Conservation (phyloP, 257 asterid species). For the Thymus mandschuricus region DNA sequence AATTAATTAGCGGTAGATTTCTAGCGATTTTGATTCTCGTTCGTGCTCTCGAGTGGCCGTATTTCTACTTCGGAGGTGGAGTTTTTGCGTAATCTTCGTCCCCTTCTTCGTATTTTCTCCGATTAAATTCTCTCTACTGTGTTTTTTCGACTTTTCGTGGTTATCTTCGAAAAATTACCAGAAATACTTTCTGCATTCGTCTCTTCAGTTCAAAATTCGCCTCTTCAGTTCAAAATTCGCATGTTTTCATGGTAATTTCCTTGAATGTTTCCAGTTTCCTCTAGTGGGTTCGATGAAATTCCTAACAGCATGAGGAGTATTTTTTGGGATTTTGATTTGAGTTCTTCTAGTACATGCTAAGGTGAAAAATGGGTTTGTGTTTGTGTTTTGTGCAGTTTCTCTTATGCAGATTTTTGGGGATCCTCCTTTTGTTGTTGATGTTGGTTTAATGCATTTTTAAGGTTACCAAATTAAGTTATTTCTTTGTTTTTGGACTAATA, state of each 20-base stretch:
- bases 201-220: no score
- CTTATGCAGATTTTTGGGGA: no score
- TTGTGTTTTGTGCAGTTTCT: not conserved
- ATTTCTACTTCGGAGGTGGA: not conserved
- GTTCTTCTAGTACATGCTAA: not conserved
- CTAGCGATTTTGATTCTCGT: not conserved
- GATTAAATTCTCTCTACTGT: not conserved
- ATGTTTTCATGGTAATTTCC: not conserved
- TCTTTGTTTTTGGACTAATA: not conserved
- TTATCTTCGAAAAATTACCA: no score
- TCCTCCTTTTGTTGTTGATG: not conserved
- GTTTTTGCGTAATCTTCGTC: no score
- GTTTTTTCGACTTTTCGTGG: no score
- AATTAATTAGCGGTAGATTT: no score
- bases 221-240: not conserved
- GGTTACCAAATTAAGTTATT: not conserved
- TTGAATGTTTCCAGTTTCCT: not conserved
- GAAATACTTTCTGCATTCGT: no score
- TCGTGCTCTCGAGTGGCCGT: not conserved
- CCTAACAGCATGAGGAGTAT: not conserved
- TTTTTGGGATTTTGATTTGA: not conserved
- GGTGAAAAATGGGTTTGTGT: not conserved
- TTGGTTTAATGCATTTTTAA: not conserved
- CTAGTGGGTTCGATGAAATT: slow-evolving; percentile 5
- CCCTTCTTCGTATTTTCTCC: not conserved